phyloP scores from a whole-genome alignment of 805 yeast genomes.

The Yueomyces sinensis region DNA sequence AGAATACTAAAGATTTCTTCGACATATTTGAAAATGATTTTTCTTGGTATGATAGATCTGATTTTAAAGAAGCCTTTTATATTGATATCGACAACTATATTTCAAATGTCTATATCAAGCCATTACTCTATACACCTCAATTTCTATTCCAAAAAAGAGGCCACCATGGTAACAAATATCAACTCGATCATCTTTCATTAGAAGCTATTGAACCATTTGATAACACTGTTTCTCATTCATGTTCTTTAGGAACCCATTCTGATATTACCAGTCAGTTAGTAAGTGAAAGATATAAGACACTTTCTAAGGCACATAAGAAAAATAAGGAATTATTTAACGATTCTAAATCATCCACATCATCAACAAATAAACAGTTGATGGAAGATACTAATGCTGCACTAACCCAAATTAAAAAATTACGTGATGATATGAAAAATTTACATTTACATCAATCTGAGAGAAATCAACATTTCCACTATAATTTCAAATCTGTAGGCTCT shows the following conservation, averaged over 20 bases:
- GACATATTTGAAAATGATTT: slow-evolving; percentile 39
- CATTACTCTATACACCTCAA: slow-evolving; percentile 54
- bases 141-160: slow-evolving; percentile 61
- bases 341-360: not conserved
- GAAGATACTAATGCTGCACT: not conserved
- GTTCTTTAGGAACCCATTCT: slow-evolving; percentile 28
- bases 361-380: not conserved
- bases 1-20: slow-evolving; percentile 12
- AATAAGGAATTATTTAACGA: slow-evolving; percentile 11
- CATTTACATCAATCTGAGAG: not conserved
- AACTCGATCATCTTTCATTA: slow-evolving; percentile 26
- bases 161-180: slow-evolving; percentile 30
- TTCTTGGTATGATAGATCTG: slow-evolving; percentile 50
- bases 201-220: slow-evolving; percentile 34
- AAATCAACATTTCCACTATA: not conserved
- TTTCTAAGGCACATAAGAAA: slow-evolving; percentile 30
- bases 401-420: not conserved
- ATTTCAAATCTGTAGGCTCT: not conserved
- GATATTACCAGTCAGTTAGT: slow-evolving; percentile 12
- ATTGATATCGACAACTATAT: slow-evolving; percentile 26
- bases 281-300: slow-evolving; percentile 9
- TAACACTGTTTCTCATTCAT: slow-evolving; percentile 44
- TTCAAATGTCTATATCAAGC: slow-evolving; percentile 37
- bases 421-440: not conserved
- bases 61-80: slow-evolving; percentile 44